These are phyloP conservation scores for Myochromella boudieri DNA, from an alignment of 768 basidiomycete species.

Conservation along the genomic window DNA sequence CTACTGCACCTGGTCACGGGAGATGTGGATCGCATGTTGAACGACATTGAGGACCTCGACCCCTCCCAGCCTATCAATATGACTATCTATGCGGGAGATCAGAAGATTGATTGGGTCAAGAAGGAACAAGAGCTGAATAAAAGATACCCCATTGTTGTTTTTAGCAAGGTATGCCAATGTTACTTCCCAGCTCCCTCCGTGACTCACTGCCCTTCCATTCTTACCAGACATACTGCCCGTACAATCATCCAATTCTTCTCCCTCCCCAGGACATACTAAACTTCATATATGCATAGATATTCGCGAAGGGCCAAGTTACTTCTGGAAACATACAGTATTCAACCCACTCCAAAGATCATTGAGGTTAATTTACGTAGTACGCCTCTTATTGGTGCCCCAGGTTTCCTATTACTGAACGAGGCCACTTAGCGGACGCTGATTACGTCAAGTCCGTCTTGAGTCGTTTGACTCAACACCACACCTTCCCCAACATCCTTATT, in stretches of 20 bases:
- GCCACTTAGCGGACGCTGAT: constrained; percentile 51
- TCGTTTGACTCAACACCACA: constrained; percentile 63
- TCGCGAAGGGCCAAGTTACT: constrained; percentile 64
- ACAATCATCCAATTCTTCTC: constrained; percentile 2
- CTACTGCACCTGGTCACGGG: constrained; percentile 66
- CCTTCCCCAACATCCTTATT: constrained; percentile 77
- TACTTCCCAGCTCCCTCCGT: not conserved
- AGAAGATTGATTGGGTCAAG: constrained; percentile 41
- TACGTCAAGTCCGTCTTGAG: constrained; percentile 65
- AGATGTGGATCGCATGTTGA: constrained; percentile 39
- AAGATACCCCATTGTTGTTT: constrained; percentile 68
- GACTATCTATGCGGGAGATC: constrained; percentile 53
- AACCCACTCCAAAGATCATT: constrained; percentile 65
- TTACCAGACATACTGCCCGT: constrained; percentile 73
- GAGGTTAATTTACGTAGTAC: constrained; percentile 75
- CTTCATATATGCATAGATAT: constrained; percentile 37
- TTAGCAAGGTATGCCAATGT: constrained; percentile 65
- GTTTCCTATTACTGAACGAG: not conserved
- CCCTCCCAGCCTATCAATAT: constrained; percentile 48
- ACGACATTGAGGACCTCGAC: constrained; percentile 40
- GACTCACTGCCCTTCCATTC: not conserved
- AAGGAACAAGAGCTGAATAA: constrained; percentile 42
- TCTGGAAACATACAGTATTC: constrained; percentile 56
- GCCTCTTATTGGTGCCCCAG: constrained; percentile 11
- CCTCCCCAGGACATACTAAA: not conserved